A percentile compares a stretch with the other conserved stretches of the same genome.
Evolutionary conservation across 2,329 filamentous ascomycete species (phyloP).

Genomic region (Dothistroma septosporum): DNA sequence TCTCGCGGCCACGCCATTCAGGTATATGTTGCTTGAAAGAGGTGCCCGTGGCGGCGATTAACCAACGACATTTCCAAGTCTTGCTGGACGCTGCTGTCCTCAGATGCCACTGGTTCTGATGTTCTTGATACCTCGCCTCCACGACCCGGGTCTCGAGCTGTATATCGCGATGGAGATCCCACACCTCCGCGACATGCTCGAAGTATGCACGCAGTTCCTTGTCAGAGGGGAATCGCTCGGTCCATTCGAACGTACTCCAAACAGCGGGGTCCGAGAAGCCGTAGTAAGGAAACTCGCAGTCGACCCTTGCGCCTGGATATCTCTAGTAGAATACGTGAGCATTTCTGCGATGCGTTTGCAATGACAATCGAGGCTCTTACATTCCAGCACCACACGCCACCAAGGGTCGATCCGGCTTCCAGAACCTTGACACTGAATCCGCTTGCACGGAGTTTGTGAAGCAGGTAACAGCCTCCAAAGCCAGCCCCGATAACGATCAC

Average conservation of each 20-base stretch:
- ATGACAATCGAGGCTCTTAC: not conserved
- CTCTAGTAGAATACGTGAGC: too few species aligned
- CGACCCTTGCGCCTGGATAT: conserved; percentile 40
- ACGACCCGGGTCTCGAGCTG: conserved; percentile 55
- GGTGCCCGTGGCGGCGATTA: conserved; percentile 38
- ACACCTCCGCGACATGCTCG: conserved; percentile 55
- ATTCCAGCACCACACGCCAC: not conserved
- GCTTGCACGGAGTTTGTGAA: too few species aligned
- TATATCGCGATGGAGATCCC: conserved; percentile 55
- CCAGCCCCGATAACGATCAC: too few species aligned
- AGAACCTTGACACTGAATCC: too few species aligned
- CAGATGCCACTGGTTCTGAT: conserved; percentile 23
- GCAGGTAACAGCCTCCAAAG: too few species aligned
- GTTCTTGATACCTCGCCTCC: conserved; percentile 44
- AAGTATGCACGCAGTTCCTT: conserved; percentile 54
- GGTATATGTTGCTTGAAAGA: conserved; percentile 38
- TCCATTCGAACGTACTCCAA: conserved; percentile 54
- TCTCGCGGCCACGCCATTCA: conserved; percentile 34
- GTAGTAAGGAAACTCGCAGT: conserved; percentile 45
- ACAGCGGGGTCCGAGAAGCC: conserved; percentile 45
- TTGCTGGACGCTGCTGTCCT: not conserved
- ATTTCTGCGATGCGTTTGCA: too few species aligned
- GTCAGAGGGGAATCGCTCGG: conserved; percentile 26
- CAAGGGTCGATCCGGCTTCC: too few species aligned
- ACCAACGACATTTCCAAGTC: conserved; percentile 30